phyloP scores from a whole-genome alignment of 495 filamentous ascomycete genomes.

The Xylaria sp. region DNA sequence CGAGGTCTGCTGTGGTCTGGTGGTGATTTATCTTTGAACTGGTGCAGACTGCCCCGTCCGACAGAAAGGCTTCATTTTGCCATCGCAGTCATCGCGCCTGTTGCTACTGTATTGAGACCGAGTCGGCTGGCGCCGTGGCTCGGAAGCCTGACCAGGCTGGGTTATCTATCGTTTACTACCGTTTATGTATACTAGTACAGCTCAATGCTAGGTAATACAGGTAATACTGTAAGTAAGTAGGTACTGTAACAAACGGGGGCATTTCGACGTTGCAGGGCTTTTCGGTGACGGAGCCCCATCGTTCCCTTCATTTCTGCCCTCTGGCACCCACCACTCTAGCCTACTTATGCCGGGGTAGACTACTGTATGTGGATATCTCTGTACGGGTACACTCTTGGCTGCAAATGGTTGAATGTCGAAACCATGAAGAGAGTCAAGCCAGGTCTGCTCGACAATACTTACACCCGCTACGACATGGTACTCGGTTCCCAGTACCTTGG shows the following conservation, averaged over 20 bases:
- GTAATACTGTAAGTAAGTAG: too few relatives aligned
- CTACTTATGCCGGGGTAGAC: background rate
- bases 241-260: background rate
- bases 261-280: background rate
- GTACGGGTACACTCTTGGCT: background rate
- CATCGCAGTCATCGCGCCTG: background rate
- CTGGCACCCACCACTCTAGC: constrained; percentile 6
- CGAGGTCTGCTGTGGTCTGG: background rate
- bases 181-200: too few relatives aligned
- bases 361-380: too few relatives aligned
- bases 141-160: background rate
- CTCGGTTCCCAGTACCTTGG: constrained; percentile 7
- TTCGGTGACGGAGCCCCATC: constrained; percentile 2
- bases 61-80: background rate
- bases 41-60: background rate
- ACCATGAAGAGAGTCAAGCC: background rate
- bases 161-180: too few relatives aligned
- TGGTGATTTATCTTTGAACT: background rate
- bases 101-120: background rate
- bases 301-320: constrained; percentile 20
- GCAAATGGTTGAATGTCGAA: background rate
- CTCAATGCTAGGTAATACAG: background rate
- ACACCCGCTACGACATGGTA: background rate
- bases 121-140: background rate
- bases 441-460: background rate